Evolutionary conservation across 139 green algal species (phyloP).

Genomic region (Coccomyxa sp.): DNA sequence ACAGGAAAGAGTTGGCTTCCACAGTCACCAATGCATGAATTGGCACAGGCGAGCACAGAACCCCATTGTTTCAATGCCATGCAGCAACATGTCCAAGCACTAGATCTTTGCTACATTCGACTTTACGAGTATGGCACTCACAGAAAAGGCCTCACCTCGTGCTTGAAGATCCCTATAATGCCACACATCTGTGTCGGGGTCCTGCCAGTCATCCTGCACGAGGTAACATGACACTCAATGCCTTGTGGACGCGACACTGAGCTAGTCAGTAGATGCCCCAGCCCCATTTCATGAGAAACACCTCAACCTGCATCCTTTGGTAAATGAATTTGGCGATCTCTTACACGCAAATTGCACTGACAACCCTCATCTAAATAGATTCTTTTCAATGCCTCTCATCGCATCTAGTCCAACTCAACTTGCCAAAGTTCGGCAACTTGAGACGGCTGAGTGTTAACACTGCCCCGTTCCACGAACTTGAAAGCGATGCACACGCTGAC

Average conservation of each 20-base stretch:
- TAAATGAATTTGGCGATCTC: not conserved
- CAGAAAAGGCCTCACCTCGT: conserved; percentile 24
- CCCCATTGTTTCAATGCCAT: not conserved
- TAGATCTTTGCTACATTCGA: not conserved
- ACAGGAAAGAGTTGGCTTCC: not conserved
- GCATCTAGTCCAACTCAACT: not conserved
- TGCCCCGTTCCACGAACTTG: not conserved
- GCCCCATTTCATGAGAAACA: not conserved
- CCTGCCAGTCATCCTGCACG: not conserved
- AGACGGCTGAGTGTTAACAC: not conserved
- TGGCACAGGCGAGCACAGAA: too few species aligned
- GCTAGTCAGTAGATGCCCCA: not conserved
- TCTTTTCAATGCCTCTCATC: not conserved
- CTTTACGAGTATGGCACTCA: not conserved
- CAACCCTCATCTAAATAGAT: not conserved
- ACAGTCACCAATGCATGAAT: not conserved
- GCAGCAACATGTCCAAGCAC: not conserved
- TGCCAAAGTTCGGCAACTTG: not conserved
- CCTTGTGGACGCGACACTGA: not conserved
- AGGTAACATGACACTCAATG: not conserved
- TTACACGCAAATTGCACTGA: too few species aligned
- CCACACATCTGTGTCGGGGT: conserved; percentile 57
- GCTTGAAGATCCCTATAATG: conserved; percentile 92
- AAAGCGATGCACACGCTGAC: not conserved
- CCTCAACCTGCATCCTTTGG: not conserved